Conservation (phyloP, 1,284 basidiomycete genomes). For the Wallemia mellicola region DNA sequence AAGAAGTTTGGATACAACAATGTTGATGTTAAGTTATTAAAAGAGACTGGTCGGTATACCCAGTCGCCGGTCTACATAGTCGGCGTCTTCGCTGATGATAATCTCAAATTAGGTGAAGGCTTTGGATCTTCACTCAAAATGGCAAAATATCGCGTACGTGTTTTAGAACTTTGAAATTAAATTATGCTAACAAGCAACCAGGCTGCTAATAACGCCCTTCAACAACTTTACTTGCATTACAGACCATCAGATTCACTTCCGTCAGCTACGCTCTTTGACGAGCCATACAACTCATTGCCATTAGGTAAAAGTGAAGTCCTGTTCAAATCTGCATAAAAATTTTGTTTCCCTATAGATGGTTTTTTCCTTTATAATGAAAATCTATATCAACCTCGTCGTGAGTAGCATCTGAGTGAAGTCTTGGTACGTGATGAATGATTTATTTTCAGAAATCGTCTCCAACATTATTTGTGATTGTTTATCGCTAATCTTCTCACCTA, state of each 20-base stretch:
- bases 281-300: background rate
- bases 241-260: background rate
- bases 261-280: background rate
- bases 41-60: slow-evolving; percentile 66
- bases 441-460: background rate
- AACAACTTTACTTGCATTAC: slow-evolving; percentile 34
- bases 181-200: slow-evolving; percentile 11
- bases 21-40: slow-evolving; percentile 30
- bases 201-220: slow-evolving; percentile 59
- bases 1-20: slow-evolving; percentile 27
- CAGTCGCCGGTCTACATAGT: slow-evolving; percentile 77
- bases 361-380: background rate
- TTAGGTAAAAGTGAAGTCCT: background rate
- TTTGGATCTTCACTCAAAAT: slow-evolving; percentile 75
- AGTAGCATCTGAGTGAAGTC: background rate
- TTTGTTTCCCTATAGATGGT: background rate
- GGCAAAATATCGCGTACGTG: slow-evolving; percentile 65
- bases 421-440: background rate
- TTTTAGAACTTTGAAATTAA: background rate
- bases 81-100: slow-evolving; percentile 62
- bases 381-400: background rate
- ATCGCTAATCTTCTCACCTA: background rate
- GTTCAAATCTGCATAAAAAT: background rate
- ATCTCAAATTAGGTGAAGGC: slow-evolving; percentile 66
- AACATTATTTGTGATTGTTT: background rate